Evolutionary conservation across 805 yeast genomes (phyloP).

Genomic region (Brettanomyces bruxellensis): DNA sequence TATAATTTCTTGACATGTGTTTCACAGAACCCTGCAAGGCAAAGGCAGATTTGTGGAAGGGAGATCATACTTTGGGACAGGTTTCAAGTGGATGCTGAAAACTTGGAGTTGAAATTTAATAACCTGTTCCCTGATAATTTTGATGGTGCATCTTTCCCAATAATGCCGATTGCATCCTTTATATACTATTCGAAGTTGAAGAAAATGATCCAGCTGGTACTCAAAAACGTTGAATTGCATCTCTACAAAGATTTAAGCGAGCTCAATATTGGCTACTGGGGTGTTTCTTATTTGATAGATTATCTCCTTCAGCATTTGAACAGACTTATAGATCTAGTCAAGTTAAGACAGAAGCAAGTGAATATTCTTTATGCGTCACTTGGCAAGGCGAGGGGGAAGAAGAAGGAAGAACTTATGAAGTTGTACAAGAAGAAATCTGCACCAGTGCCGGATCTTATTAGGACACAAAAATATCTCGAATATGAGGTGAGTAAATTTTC

Average conservation of each 20-base stretch:
- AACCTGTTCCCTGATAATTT: conserved; percentile 15
- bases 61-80: conserved; percentile 62
- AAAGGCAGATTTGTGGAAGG: conserved; percentile 64
- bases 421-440: conserved; percentile 15
- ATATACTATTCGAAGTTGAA: conserved; percentile 56
- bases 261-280: conserved; percentile 59
- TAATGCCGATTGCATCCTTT: conserved; percentile 65
- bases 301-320: conserved; percentile 14
- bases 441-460: conserved; percentile 6
- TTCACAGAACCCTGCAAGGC: conserved; percentile 70
- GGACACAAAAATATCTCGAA: conserved; percentile 9
- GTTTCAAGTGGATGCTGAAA: conserved; percentile 66
- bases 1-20: conserved; percentile 34
- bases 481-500: conserved; percentile 5
- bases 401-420: conserved; percentile 13
- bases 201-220: conserved; percentile 62
- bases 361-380: conserved; percentile 1
- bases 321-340: conserved; percentile 12
- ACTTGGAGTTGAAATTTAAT: conserved; percentile 39
- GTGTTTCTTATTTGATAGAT: conserved; percentile 28
- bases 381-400: conserved; percentile 20
- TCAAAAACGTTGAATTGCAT: conserved; percentile 70
- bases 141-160: conserved; percentile 24
- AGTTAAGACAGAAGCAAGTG: conserved; percentile 14
- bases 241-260: conserved; percentile 63